phyloP scores from a whole-genome alignment of 495 filamentous ascomycete genomes.

The Penicillium maclennaniae region DNA sequence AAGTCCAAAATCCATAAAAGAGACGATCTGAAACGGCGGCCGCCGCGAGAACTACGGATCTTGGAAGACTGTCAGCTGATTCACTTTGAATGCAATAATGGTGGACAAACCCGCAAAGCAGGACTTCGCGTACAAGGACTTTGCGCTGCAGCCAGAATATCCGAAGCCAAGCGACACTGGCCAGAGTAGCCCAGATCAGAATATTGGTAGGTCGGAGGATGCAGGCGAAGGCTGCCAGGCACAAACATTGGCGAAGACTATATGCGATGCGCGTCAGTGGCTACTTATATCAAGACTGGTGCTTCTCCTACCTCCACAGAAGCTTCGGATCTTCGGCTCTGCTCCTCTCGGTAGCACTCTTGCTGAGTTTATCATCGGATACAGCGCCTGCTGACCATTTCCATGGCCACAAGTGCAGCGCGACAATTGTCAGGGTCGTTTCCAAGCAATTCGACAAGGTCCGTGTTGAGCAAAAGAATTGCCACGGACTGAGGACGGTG shows the following conservation, averaged over 20 bases:
- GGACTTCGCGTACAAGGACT: constrained; percentile 56
- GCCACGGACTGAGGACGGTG: constrained; percentile 83
- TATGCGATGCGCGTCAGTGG: constrained; percentile 13
- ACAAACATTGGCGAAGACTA: constrained; percentile 62
- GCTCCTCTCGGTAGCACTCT: constrained; percentile 5
- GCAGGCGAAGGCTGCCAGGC: constrained; percentile 77
- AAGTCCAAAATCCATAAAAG: constrained; percentile 85
- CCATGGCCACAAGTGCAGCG: constrained; percentile 88
- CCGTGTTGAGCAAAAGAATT: constrained; percentile 92
- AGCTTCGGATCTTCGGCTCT: constrained; percentile 6
- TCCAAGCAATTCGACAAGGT: constrained; percentile 94
- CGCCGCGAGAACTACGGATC: constrained; percentile 52
- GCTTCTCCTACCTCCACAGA: constrained; percentile 8
- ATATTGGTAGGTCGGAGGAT: constrained; percentile 87
- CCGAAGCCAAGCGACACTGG: constrained; percentile 42
- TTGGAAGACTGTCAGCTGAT: constrained; percentile 31
- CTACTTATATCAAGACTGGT: neutral
- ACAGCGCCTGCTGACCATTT: constrained; percentile 40
- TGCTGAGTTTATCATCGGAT: constrained; percentile 1
- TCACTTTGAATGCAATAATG: neutral
- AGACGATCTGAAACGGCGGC: constrained; percentile 69
- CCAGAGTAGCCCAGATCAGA: constrained; percentile 72
- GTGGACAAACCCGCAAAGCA: constrained; percentile 62
- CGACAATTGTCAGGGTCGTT: constrained; percentile 77
- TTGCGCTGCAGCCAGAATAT: constrained; percentile 39